Base-by-base conservation (phyloP, 805 yeast genomes). In the Candida silvicultrix region DNA sequence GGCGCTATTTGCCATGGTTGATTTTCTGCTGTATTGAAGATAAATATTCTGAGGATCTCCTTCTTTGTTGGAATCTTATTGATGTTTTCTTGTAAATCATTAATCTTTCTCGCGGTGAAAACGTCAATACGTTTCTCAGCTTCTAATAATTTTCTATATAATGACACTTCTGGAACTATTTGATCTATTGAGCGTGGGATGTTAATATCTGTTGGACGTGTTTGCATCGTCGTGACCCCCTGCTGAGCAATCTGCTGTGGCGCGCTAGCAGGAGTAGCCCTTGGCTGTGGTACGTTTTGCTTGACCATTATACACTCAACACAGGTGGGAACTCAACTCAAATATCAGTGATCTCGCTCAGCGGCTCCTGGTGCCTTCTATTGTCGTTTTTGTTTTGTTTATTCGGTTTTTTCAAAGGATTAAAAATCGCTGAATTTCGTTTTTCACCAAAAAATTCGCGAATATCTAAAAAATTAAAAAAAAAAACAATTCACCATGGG, bases 51-150 rank as follows among this genome's bases (percentile, higher is more conserved):
- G 55, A 94, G 72, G 14, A 75, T 72, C 44, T 85, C 83, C 34
- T 79, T 79, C 50, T 77, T 77, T 28, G 54, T 58, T 8, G 56
- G 57, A 32, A 67, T 56, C 54, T 68, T 74, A 46, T 73, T 73
- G 49, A 73, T 67, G 62, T 70, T 73, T 48, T 90, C 95, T 62
- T 88, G 95, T 47, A 89, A 72, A 57, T 92, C 98, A 45, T 87
- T 75, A 50, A 88, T 77, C 63, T 92, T 92, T 49, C 95, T 79
- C 40, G 90, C 81, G 35, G 88, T 80, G 52, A 86, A 74, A 46
- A 92, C 77, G 63, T 94, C 98, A 40, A 92, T 66, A 51, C 80
- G 75, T 49, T 80, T 77, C 63, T 94, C 99, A n/a, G 90, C 88
- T 9, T 85, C 89, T 52, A 77, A 75, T 40, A 92, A 70, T 45